Conservation (phyloP, 2,329 filamentous ascomycete genomes). For the Colletotrichum abscissum region DNA sequence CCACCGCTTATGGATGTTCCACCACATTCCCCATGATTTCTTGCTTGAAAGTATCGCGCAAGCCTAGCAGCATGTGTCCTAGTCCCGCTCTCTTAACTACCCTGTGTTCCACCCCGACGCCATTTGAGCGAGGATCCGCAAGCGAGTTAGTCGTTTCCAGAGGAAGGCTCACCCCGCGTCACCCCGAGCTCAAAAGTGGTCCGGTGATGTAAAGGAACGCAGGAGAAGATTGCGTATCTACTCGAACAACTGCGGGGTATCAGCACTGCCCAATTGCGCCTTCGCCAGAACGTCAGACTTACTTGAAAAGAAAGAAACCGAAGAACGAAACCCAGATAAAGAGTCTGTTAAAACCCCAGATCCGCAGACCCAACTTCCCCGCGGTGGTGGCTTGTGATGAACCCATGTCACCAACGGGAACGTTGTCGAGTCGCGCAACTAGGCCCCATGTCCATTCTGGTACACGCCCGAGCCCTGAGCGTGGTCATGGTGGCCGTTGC, state of each 20-base stretch:
- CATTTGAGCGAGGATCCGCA: neutral
- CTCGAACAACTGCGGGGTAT: slow-evolving; percentile 25
- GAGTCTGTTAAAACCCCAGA: neutral
- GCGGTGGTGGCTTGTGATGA: neutral
- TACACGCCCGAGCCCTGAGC: neutral
- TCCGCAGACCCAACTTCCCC: neutral
- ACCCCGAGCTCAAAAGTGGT: neutral
- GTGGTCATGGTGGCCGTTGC: neutral
- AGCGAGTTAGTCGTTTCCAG: neutral
- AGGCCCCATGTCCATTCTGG: neutral
- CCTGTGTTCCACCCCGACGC: neutral
- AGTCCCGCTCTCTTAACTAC: neutral
- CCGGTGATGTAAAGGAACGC: neutral
- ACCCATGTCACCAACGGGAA: neutral
- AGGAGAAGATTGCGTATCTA: neutral
- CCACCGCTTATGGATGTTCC: neutral
- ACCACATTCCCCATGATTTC: neutral
- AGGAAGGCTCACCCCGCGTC: neutral
- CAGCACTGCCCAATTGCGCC: neutral
- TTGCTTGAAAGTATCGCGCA: neutral
- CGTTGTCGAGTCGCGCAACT: neutral
- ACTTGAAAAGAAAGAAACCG: slow-evolving; percentile 7
- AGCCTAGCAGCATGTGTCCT: neutral
- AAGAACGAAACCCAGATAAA: slow-evolving; percentile 8
- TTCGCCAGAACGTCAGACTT: neutral